Percentiles rank a stretch among this genome's conserved stretches.
Evolutionary conservation across 495 filamentous ascomycete species (phyloP).

Genomic region (Oleoguttula mirabilis): DNA sequence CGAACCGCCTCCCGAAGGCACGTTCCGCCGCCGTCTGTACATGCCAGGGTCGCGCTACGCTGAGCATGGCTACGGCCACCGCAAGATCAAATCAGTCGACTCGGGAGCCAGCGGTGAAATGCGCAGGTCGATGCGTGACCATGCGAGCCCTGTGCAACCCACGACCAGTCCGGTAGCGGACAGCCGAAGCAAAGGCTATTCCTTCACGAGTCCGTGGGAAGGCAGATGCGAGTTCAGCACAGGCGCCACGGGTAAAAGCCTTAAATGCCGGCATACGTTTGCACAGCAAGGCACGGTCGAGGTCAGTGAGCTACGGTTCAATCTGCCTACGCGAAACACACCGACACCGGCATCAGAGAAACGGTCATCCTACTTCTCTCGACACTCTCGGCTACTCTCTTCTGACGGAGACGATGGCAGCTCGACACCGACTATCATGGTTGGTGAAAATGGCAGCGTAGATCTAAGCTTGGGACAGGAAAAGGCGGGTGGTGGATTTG

Average conservation of each 20-base stretch:
- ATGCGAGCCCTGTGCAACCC: not conserved
- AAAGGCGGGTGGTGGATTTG: constrained; percentile 65
- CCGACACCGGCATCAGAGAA: constrained; percentile 6
- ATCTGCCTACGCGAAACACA: constrained; percentile 42
- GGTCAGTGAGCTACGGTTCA: constrained; percentile 81
- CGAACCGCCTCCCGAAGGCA: constrained; percentile 8
- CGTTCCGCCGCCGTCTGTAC: constrained; percentile 27
- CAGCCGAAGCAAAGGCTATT: constrained; percentile 36
- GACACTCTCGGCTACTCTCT: not conserved
- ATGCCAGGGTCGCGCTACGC: constrained; percentile 27
- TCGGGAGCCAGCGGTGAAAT: not conserved
- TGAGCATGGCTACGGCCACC: constrained; percentile 12
- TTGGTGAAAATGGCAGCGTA: constrained; percentile 33
- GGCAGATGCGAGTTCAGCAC: constrained; percentile 73
- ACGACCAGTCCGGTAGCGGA: not conserved
- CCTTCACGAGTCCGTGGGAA: constrained; percentile 75
- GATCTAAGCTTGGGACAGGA: constrained; percentile 68
- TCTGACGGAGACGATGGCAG: not conserved
- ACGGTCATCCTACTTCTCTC: constrained; percentile 23
- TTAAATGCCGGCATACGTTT: constrained; percentile 62
- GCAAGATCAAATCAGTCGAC: not conserved
- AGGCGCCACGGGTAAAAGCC: constrained; percentile 54
- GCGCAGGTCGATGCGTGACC: not conserved
- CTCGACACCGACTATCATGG: constrained; percentile 1
- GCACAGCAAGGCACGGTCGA: constrained; percentile 36